These are phyloP conservation scores for Microcera coccophila DNA, from an alignment of 2,329 filamentous ascomycete genomes.

Conservation along the genomic window DNA sequence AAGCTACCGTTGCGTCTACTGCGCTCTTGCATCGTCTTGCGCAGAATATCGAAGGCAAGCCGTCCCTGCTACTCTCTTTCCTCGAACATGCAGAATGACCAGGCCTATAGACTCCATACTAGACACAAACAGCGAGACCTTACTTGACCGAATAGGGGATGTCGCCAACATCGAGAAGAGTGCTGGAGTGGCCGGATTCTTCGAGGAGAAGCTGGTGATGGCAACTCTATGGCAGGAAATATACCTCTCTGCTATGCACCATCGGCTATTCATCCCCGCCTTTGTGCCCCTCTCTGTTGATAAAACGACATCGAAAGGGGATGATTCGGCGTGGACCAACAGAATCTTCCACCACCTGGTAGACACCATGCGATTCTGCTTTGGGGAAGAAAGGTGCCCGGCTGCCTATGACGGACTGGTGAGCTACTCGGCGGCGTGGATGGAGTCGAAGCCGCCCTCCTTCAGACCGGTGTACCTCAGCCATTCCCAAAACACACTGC, in stretches of 20 bases:
- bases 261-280: too few species aligned
- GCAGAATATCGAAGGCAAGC: background rate
- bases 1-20: background rate
- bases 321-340: slow-evolving; percentile 11
- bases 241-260: slow-evolving; percentile 18
- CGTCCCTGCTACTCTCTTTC: too few species aligned
- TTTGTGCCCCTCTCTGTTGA: too few species aligned
- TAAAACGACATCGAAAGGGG: too few species aligned
- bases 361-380: slow-evolving; percentile 25
- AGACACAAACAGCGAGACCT: too few species aligned
- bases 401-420: slow-evolving; percentile 18
- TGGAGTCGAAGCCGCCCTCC: slow-evolving; percentile 19
- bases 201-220: too few species aligned
- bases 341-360: slow-evolving; percentile 23
- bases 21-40: background rate
- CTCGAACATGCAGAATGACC: too few species aligned
- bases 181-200: slow-evolving; percentile 4
- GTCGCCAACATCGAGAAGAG: too few species aligned
- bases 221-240: slow-evolving; percentile 18
- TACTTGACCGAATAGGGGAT: too few species aligned
- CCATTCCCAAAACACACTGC: slow-evolving; percentile 10
- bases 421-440: slow-evolving; percentile 21
- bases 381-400: slow-evolving; percentile 15
- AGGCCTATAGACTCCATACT: too few species aligned
- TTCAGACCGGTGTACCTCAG: slow-evolving; percentile 23